Conservation (phyloP, 2,329 filamentous ascomycete species). For the Penicillium sp. region DNA sequence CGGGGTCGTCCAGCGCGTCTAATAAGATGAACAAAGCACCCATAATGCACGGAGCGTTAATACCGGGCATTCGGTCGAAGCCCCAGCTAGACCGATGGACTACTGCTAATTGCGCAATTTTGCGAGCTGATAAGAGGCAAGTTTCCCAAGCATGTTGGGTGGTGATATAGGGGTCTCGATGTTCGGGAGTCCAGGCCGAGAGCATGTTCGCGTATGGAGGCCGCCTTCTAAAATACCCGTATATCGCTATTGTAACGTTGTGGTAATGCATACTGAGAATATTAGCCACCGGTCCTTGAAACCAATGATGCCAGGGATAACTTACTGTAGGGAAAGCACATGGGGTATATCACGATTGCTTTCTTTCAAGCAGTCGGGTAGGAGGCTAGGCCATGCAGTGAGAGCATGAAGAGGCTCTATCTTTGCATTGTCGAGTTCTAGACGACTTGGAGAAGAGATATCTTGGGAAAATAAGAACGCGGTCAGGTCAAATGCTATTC, state of each 20-base stretch:
- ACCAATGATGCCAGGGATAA: neutral
- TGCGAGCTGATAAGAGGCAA: conserved; percentile 32
- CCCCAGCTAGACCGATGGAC: conserved; percentile 36
- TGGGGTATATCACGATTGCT: conserved; percentile 25
- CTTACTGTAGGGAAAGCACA: conserved; percentile 31
- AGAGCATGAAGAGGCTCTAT: conserved; percentile 27
- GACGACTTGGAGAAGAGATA: conserved; percentile 2
- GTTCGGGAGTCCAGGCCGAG: neutral
- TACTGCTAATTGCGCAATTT: conserved; percentile 32
- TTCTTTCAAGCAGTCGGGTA: conserved; percentile 22
- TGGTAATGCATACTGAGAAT: conserved; percentile 43
- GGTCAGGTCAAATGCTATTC: conserved; percentile 28
- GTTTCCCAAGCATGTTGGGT: conserved; percentile 20
- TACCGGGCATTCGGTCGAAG: conserved; percentile 37
- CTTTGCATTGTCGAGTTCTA: conserved; percentile 20
- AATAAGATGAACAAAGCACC: conserved; percentile 35
- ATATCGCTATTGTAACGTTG: conserved; percentile 41
- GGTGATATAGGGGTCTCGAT: conserved; percentile 15
- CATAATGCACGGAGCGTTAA: conserved; percentile 36
- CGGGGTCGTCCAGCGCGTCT: conserved; percentile 27
- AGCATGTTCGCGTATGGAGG: neutral
- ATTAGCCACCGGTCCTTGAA: neutral
- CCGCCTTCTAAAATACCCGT: conserved; percentile 25
- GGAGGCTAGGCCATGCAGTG: conserved; percentile 18
- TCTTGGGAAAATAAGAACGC: conserved; percentile 23